Conservation (phyloP, 2,329 filamentous ascomycete genomes). For the Teratosphaeria gauchensis region DNA sequence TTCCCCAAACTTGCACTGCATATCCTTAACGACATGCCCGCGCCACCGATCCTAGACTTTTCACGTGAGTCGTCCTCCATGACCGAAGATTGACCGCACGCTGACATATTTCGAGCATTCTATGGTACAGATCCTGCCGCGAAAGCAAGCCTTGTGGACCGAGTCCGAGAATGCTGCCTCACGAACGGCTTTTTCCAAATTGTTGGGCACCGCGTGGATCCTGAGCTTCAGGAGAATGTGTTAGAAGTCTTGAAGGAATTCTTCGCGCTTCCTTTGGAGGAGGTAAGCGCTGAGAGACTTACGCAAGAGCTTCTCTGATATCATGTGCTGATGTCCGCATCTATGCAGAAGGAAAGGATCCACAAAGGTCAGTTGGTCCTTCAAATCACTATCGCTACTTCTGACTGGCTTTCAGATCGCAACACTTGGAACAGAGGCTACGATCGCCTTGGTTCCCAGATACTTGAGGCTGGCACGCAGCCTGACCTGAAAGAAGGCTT, state of each 20-base stretch:
- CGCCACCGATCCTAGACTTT: neutral
- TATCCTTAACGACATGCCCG: neutral
- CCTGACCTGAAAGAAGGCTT: neutral
- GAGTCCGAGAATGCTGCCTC: neutral
- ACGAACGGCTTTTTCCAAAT: neutral
- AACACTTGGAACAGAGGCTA: neutral
- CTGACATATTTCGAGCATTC: neutral
- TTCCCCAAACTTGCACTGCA: neutral
- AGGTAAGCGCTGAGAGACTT: neutral
- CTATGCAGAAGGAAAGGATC: neutral
- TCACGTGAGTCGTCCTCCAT: neutral
- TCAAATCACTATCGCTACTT: neutral
- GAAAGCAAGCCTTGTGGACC: neutral
- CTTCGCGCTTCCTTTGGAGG: neutral
- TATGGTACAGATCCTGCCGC: neutral
- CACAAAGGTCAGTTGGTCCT: neutral
- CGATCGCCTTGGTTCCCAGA: neutral
- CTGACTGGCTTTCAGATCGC: neutral
- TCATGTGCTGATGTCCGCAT: neutral
- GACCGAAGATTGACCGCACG: neutral
- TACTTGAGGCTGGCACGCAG: neutral
- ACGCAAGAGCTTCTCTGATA: neutral
- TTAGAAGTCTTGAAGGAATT: neutral
- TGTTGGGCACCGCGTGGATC: neutral
- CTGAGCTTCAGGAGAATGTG: neutral